These are phyloP conservation scores for Vaccinium darrowii DNA, from an alignment of 148 eudicot species.

Conservation along the genomic window DNA sequence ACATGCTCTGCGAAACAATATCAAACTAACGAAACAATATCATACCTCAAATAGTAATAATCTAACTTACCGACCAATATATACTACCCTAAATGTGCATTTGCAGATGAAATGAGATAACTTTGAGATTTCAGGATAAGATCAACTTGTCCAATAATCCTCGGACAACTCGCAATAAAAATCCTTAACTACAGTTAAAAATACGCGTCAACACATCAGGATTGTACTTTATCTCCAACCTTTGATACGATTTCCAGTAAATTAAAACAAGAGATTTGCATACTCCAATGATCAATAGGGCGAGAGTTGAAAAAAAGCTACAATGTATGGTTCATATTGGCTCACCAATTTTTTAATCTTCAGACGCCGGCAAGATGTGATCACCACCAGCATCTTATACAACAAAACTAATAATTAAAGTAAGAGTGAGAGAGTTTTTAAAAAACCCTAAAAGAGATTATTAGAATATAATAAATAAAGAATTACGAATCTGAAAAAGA, in stretches of 20 bases:
- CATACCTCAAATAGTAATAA: too few relatives aligned
- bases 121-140: not conserved
- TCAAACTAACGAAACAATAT: too few relatives aligned
- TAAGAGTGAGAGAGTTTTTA: not conserved
- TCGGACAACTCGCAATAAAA: not conserved
- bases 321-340: too few relatives aligned
- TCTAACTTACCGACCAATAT: too few relatives aligned
- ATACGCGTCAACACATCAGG: not conserved
- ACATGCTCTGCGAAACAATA: too few relatives aligned
- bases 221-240: not conserved
- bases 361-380: not conserved
- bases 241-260: not conserved
- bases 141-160: not conserved
- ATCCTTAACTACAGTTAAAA: not conserved
- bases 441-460: not conserved
- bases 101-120: too few relatives aligned
- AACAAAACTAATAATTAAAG: not conserved
- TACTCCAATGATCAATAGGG: not conserved
- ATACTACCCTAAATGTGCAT: too few relatives aligned
- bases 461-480: not conserved
- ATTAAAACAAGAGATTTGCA: not conserved
- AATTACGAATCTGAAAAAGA: not conserved
- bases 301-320: not conserved
- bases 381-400: not conserved
- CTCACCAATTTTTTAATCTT: not conserved